phyloP scores from a whole-genome alignment of 73 alveolate genomes.

The Symbiodinium pilosum region DNA sequence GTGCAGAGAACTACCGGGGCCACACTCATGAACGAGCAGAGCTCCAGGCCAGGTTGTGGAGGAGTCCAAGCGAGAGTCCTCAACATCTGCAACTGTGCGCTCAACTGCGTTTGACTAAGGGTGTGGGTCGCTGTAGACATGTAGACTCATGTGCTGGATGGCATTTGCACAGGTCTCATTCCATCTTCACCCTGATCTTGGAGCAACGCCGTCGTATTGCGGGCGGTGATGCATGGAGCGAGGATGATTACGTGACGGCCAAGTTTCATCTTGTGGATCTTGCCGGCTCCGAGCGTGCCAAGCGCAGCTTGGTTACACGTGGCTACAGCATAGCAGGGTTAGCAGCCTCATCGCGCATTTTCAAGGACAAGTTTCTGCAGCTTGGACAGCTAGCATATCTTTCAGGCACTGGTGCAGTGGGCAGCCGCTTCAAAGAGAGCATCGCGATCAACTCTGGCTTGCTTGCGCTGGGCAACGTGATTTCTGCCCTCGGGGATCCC shows the following conservation, averaged over 20 bases:
- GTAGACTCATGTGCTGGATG: no score
- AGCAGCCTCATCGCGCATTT: background rate
- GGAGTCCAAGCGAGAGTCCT: no score
- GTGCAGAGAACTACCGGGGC: conserved; percentile 91
- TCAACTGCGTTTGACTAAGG: no score
- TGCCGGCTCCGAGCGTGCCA: conserved; percentile 95
- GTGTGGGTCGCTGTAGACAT: no score
- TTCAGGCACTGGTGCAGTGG: conserved; percentile 84
- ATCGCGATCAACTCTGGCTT: conserved; percentile 78
- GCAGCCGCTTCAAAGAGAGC: conserved; percentile 94
- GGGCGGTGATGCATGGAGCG: background rate
- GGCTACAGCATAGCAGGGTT: background rate
- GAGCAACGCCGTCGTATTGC: conserved; percentile 62
- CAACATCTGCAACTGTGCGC: no score
- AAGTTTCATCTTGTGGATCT: conserved; percentile 88
- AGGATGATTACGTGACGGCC: conserved; percentile 67
- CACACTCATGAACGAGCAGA: conserved; percentile 92
- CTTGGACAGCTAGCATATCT: no score
- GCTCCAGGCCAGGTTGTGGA: conserved; percentile 85
- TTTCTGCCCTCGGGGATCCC: conserved; percentile 93
- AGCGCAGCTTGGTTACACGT: background rate
- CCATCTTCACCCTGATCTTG: conserved; percentile 83
- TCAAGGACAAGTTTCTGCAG: background rate
- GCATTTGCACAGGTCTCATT: conserved; percentile 46
- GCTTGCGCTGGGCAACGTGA: conserved; percentile 93